These are phyloP conservation scores for Exophiala lecanii-corni DNA, from an alignment of 2,329 filamentous ascomycete species.

Conservation along the genomic window DNA sequence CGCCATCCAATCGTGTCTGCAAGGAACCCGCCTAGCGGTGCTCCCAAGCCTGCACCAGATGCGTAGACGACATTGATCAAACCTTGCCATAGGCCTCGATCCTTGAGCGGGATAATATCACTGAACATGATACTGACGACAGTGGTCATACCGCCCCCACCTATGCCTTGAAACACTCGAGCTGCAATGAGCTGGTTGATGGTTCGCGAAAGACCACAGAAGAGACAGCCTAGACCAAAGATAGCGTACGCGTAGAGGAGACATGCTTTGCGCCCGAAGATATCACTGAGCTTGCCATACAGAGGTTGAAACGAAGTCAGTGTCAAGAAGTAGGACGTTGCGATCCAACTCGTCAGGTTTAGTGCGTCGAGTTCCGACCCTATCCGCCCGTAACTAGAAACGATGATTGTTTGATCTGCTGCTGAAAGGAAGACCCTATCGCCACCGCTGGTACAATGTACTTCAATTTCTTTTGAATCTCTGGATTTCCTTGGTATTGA, in stretches of 20 bases:
- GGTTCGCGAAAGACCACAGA: conserved; percentile 35
- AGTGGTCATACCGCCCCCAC: conserved; percentile 42
- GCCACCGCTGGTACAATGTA: conserved; percentile 59
- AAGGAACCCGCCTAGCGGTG: conserved; percentile 65
- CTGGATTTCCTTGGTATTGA: conserved; percentile 44
- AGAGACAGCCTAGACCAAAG: conserved; percentile 37
- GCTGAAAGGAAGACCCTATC: conserved; percentile 67
- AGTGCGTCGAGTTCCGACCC: conserved; percentile 70
- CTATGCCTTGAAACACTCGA: conserved; percentile 40
- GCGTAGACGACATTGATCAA: conserved; percentile 69
- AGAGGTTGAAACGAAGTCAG: conserved; percentile 30
- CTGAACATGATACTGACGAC: conserved; percentile 45
- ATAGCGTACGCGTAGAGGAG: conserved; percentile 38
- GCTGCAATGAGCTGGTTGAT: conserved; percentile 36
- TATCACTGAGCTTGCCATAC: conserved; percentile 43
- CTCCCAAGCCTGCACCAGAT: conserved; percentile 61
- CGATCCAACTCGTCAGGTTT: conserved; percentile 72
- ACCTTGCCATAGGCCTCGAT: conserved; percentile 62
- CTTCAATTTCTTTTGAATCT: conserved; percentile 48
- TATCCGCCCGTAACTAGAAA: conserved; percentile 73
- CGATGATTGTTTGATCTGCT: conserved; percentile 70
- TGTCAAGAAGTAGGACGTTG: conserved; percentile 66
- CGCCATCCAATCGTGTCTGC: conserved; percentile 71
- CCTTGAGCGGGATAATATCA: conserved; percentile 46
- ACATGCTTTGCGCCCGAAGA: conserved; percentile 41